phyloP scores from a whole-genome alignment of 2,329 filamentous ascomycete species.

The Bipolaris zeicola region DNA sequence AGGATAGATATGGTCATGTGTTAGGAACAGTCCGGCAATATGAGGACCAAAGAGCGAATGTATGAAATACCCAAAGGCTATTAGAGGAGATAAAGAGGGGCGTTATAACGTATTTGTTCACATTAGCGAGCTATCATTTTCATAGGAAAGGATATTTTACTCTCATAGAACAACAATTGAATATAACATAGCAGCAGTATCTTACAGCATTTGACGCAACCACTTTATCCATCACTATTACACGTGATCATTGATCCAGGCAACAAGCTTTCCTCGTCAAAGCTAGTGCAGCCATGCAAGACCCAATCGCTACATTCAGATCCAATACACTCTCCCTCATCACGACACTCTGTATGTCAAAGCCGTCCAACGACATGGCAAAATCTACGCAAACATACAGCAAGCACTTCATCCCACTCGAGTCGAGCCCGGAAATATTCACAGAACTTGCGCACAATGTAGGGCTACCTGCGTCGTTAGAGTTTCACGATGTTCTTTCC shows the following conservation, averaged over 20 bases:
- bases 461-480: constrained; percentile 71
- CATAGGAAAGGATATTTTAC: background rate
- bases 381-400: background rate
- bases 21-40: no score
- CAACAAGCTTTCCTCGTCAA: no score
- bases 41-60: no score
- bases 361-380: background rate
- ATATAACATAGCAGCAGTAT: background rate
- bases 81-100: no score
- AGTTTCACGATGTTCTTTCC: constrained; percentile 87
- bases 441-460: constrained; percentile 80
- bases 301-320: background rate
- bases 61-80: no score
- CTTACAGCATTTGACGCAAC: background rate
- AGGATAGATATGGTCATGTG: no score
- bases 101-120: background rate
- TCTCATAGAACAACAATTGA: no score
- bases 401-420: constrained; percentile 47
- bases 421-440: constrained; percentile 88
- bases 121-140: background rate
- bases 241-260: background rate
- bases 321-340: background rate
- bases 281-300: background rate
- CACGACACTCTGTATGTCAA: background rate
- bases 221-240: background rate